Evolutionary conservation across 306 rosid genomes (phyloP).

Genomic region (Dalbergia cultrata): DNA sequence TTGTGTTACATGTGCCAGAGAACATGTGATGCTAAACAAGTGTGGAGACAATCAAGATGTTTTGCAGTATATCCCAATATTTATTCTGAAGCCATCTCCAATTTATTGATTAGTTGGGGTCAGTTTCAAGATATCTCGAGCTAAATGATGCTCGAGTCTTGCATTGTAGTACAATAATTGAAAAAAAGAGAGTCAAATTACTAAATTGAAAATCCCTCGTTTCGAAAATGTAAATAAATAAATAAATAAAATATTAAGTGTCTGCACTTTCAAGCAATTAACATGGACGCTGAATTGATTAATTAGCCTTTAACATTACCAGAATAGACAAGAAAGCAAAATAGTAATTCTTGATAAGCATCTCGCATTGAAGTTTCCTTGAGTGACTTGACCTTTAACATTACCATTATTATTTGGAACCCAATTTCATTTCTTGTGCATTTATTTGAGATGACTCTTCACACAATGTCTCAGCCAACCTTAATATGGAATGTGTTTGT

Average conservation of each 20-base stretch:
- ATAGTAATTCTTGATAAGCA: constrained; percentile 28
- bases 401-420: constrained; percentile 14
- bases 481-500: constrained; percentile 20
- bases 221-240: too few species aligned
- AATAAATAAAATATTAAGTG: too few species aligned
- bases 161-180: background rate
- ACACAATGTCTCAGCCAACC: constrained; percentile 18
- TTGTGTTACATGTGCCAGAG: background rate
- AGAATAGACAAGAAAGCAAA: constrained; percentile 20
- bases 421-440: background rate
- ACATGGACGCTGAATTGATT: background rate
- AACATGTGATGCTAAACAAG: background rate
- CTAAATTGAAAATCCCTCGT: too few species aligned
- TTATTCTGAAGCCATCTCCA: background rate
- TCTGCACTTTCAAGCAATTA: too few species aligned
- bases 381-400: constrained; percentile 35
- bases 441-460: background rate
- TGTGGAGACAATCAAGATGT: background rate
- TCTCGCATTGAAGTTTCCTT: constrained; percentile 38
- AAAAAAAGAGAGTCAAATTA: too few species aligned
- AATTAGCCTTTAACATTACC: background rate
- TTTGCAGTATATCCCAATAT: background rate
- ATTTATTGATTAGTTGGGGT: background rate
- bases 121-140: background rate
- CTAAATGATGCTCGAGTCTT: too few species aligned